A percentile compares a stretch with the other conserved stretches of the same genome.
These are phyloP conservation scores for Penicillium lagena DNA, from an alignment of 495 filamentous ascomycete species.

Conservation along the genomic window DNA sequence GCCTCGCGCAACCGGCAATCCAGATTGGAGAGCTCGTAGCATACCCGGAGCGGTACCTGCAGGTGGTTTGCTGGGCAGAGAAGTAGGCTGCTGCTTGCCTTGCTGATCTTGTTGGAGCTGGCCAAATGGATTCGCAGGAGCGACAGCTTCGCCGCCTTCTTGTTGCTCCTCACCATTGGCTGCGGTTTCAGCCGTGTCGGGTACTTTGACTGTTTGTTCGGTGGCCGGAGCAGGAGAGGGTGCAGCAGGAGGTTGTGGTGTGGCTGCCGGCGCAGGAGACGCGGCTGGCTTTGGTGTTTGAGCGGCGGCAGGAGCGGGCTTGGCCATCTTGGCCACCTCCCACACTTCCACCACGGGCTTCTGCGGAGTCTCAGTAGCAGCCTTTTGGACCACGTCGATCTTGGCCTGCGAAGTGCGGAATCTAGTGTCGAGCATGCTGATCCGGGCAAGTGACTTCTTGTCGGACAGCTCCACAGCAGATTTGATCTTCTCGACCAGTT, in stretches of 20 bases:
- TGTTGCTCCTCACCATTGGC: background rate
- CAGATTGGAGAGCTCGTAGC: constrained; percentile 39
- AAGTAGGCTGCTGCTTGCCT: constrained; percentile 18
- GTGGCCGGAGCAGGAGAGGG: constrained; percentile 17
- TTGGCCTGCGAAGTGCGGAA: constrained; percentile 58
- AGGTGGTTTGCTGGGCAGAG: constrained; percentile 31
- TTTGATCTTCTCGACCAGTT: constrained; percentile 35
- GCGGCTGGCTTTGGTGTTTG: constrained; percentile 24
- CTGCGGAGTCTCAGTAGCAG: constrained; percentile 76
- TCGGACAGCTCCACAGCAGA: constrained; percentile 38
- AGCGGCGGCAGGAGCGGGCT: constrained; percentile 43
- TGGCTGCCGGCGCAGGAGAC: constrained; percentile 20
- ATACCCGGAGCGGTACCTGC: constrained; percentile 29
- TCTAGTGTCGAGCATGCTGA: constrained; percentile 77
- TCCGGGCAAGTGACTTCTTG: constrained; percentile 61
- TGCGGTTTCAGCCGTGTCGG: too few species aligned
- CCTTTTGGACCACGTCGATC: constrained; percentile 69
- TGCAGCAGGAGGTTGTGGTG: constrained; percentile 22
- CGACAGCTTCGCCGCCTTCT: constrained; percentile 8
- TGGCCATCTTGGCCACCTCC: constrained; percentile 68
- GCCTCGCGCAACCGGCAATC: constrained; percentile 42
- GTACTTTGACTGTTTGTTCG: background rate
- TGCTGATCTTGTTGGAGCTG: constrained; percentile 23
- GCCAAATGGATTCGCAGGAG: constrained; percentile 26
- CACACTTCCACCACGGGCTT: constrained; percentile 78